These are phyloP conservation scores for Penicillium paradoxum DNA, from an alignment of 495 filamentous ascomycete genomes.

Conservation along the genomic window DNA sequence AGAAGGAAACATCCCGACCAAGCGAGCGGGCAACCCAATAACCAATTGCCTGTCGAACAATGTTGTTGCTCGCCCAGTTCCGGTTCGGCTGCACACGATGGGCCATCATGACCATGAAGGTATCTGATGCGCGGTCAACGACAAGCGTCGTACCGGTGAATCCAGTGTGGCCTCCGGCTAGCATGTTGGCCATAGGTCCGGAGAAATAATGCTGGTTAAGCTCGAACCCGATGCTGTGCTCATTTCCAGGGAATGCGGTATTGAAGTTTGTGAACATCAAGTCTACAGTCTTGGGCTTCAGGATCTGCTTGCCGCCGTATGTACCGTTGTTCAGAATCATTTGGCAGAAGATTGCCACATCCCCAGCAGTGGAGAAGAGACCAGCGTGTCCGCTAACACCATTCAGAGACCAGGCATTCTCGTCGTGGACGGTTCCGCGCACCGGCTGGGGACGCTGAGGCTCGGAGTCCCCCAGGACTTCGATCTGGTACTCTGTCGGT, in stretches of 20 bases:
- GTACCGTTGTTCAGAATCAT: constrained; percentile 31
- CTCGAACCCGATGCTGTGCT: constrained; percentile 24
- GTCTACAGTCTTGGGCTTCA: constrained; percentile 16
- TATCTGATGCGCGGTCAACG: constrained; percentile 20
- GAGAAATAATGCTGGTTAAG: constrained; percentile 26
- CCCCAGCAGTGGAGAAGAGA: constrained; percentile 21
- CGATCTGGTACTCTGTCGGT: constrained; percentile 25
- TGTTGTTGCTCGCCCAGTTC: constrained; percentile 25
- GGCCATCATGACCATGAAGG: constrained; percentile 19
- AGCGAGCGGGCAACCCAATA: constrained; percentile 23
- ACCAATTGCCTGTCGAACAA: constrained; percentile 21
- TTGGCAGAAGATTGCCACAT: constrained; percentile 23
- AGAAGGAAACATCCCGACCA: constrained; percentile 19
- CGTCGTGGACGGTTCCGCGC: constrained; percentile 27
- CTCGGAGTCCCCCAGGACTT: constrained; percentile 19
- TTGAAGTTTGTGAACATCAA: constrained; percentile 28
- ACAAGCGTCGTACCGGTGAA: constrained; percentile 24
- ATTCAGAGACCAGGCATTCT: constrained; percentile 25
- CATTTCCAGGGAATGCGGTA: constrained; percentile 18
- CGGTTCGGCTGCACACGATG: constrained; percentile 24
- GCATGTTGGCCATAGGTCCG: constrained; percentile 22
- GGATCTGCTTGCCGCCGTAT: constrained; percentile 18
- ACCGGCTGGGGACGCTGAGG: constrained; percentile 27
- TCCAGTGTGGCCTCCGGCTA: constrained; percentile 23
- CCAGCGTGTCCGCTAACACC: constrained; percentile 26